Conservation (phyloP, 495 filamentous ascomycete genomes). For the Zalerion maritima region DNA sequence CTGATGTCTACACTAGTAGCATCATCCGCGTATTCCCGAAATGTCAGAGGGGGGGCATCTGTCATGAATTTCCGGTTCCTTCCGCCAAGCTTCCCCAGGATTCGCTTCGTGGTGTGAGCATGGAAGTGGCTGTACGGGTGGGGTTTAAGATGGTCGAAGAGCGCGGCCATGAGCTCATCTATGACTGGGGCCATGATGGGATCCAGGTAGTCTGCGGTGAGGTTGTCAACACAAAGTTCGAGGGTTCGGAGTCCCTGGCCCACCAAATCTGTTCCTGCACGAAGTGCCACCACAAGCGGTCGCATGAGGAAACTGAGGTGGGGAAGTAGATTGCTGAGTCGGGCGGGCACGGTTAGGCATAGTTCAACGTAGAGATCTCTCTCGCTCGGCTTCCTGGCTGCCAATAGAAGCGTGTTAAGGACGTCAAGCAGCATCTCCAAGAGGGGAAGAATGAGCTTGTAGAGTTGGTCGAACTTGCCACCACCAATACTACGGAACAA, state of each 20-base stretch:
- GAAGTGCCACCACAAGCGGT: conserved; percentile 83
- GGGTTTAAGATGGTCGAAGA: conserved; percentile 88
- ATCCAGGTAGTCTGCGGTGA: conserved; percentile 94
- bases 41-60: conserved; percentile 65
- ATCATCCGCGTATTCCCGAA: conserved; percentile 76
- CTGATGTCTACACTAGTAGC: conserved; percentile 70
- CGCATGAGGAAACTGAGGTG: conserved; percentile 96
- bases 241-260: conserved; percentile 87
- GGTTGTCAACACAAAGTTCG: conserved; percentile 94
- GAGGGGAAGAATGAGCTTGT: conserved; percentile 92
- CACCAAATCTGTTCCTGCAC: conserved; percentile 83
- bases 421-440: conserved; percentile 96
- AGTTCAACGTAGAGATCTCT: conserved; percentile 95
- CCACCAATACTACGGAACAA: conserved; percentile 95
- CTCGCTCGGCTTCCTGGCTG: conserved; percentile 76
- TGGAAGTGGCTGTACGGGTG: conserved; percentile 93
- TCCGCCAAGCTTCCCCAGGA: conserved; percentile 91
- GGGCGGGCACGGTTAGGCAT: conserved; percentile 86
- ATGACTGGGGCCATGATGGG: conserved; percentile 99
- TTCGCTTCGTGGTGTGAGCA: conserved; percentile 95
- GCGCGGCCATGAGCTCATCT: conserved; percentile 90
- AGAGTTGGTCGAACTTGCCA: conserved; percentile 90
- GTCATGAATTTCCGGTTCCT: conserved; percentile 91
- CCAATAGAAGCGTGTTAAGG: conserved; percentile 80
- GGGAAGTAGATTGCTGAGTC: conserved; percentile 89